phyloP scores from a whole-genome alignment of 306 rosid species.

The Cicer bijugum region DNA sequence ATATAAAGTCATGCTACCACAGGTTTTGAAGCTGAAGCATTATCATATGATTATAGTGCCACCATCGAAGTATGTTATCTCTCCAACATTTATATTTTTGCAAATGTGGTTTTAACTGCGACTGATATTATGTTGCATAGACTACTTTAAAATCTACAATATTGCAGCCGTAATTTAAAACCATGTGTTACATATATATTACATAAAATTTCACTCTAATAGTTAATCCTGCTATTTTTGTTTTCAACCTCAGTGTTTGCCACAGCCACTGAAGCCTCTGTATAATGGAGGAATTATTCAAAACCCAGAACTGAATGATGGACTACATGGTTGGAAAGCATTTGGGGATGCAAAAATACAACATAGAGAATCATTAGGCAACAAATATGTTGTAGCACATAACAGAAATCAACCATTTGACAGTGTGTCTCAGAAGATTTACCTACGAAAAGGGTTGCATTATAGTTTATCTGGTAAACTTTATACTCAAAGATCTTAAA shows the following conservation, averaged over 20 bases:
- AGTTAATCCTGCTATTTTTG: not conserved
- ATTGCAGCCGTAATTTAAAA: too few species aligned
- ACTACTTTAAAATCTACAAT: too few species aligned
- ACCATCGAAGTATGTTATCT: constrained; percentile 59
- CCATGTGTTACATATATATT: too few species aligned
- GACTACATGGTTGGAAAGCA: constrained; percentile 63
- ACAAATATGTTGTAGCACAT: constrained; percentile 63
- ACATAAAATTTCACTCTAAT: not conserved
- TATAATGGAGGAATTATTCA: constrained; percentile 75
- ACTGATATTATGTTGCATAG: too few species aligned
- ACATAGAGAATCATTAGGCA: constrained; percentile 55
- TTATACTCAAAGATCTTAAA: too few species aligned
- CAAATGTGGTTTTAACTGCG: not conserved
- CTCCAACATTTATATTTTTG: not conserved
- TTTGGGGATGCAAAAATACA: constrained; percentile 57
- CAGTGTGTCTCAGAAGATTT: constrained; percentile 58
- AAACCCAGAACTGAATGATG: constrained; percentile 72
- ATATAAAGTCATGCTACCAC: constrained; percentile 1
- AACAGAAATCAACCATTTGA: constrained; percentile 54
- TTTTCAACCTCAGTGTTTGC: constrained; percentile 57
- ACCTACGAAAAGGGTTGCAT: constrained; percentile 47
- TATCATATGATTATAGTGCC: constrained; percentile 65
- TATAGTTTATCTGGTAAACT: constrained; percentile 68
- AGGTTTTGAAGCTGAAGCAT: constrained; percentile 56
- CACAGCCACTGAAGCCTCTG: constrained; percentile 57